These are phyloP conservation scores for Paramecium primaurelia DNA, from an alignment of 73 alveolate species.

Conservation along the genomic window DNA sequence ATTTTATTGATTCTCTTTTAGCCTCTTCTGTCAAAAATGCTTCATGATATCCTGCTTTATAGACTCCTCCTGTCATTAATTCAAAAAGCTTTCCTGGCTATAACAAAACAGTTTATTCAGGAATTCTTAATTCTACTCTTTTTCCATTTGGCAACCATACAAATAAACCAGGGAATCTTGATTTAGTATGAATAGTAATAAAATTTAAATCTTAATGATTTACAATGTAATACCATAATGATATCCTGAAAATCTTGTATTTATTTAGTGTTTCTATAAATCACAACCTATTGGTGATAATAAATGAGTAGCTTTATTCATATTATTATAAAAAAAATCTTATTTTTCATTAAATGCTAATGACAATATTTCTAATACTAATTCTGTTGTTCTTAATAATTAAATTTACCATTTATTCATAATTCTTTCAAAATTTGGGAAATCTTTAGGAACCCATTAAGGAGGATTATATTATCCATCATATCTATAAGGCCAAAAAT, in stretches of 20 bases:
- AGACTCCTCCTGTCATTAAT: constrained; percentile 85
- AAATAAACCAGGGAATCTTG: constrained; percentile 77
- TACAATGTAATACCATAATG: neutral
- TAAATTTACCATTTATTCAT: neutral
- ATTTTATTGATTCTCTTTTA: constrained; percentile 45
- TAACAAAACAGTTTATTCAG: constrained; percentile 75
- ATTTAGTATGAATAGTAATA: constrained; percentile 76
- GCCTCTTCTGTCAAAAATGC: constrained; percentile 77
- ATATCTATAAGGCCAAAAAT: constrained; percentile 7
- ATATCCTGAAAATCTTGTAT: constrained; percentile 15
- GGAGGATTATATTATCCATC: neutral
- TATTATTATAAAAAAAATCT: neutral
- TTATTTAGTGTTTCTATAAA: neutral
- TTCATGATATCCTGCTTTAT: constrained; percentile 86
- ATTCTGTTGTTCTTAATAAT: neutral
- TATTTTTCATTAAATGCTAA: neutral
- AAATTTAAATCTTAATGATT: constrained; percentile 70
- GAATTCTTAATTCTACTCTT: constrained; percentile 67
- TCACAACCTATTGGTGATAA: constrained; percentile 40
- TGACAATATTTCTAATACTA: neutral
- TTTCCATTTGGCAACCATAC: constrained; percentile 73
- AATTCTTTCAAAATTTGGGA: neutral
- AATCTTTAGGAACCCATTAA: neutral
- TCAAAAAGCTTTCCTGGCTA: constrained; percentile 83
- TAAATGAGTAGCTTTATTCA: neutral